Percentiles rank a stretch among this genome's conserved stretches.
Evolutionary conservation across 2,329 filamentous ascomycete genomes (phyloP).

Genomic region (Mollisiaceae sp.): DNA sequence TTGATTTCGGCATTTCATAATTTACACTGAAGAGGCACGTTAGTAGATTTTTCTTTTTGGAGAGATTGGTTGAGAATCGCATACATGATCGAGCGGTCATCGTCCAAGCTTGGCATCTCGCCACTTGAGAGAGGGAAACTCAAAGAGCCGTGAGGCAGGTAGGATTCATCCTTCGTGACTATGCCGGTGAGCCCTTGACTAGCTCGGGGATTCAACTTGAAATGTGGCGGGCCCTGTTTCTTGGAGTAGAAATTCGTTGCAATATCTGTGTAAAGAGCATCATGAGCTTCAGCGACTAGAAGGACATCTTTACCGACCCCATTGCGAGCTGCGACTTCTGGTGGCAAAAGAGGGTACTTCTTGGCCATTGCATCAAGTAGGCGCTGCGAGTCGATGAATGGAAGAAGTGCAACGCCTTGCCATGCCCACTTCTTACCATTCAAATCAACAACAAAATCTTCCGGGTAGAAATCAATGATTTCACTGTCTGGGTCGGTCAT

Average conservation of each 20-base stretch:
- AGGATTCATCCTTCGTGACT: slow-evolving; percentile 80
- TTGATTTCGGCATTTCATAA: slow-evolving; percentile 79
- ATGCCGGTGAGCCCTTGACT: slow-evolving; percentile 81
- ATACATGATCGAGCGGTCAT: slow-evolving; percentile 85
- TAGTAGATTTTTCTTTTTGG: slow-evolving; percentile 11
- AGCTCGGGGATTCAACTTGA: slow-evolving; percentile 74
- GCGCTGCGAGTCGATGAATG: slow-evolving; percentile 93
- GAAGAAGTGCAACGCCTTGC: slow-evolving; percentile 92
- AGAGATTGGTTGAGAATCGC: slow-evolving; percentile 40
- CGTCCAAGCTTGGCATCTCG: slow-evolving; percentile 77
- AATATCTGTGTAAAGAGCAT: slow-evolving; percentile 81
- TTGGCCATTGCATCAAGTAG: slow-evolving; percentile 81
- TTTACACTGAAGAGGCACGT: slow-evolving; percentile 65
- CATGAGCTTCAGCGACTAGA: slow-evolving; percentile 81
- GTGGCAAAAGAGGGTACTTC: slow-evolving; percentile 79
- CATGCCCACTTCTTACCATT: slow-evolving; percentile 99
- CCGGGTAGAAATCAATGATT: slow-evolving; percentile 97
- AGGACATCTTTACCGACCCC: slow-evolving; percentile 79
- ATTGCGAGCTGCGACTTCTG: slow-evolving; percentile 81
- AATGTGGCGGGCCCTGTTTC: slow-evolving; percentile 69
- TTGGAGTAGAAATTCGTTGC: slow-evolving; percentile 90
- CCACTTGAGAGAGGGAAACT: slow-evolving; percentile 75
- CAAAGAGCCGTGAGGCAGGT: slow-evolving; percentile 84
- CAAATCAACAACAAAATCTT: slow-evolving; percentile 89
- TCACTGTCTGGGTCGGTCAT: slow-evolving; percentile 89